Evolutionary conservation across 148 eudicot genomes (phyloP), one percentile per base, ranked within the genome.

Genomic region (Bassia scoparia): DNA sequence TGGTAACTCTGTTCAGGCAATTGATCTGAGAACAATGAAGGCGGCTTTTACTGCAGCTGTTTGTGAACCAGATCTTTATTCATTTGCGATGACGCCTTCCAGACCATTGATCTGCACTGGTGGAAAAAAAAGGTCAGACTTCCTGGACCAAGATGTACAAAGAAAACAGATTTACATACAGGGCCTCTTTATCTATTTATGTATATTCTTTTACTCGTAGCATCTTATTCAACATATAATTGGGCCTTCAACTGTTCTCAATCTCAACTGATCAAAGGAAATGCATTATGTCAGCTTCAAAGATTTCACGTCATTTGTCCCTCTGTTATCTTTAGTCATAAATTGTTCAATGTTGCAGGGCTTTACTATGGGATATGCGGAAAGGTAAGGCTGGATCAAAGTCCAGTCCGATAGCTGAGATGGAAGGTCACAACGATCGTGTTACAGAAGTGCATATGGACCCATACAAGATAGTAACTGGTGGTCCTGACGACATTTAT

Each of bases 21-120:
- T 90, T 74, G 97, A 90, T 84, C 72, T 90, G 63, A 89, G 97
- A 77, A 87, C 87, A 46, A 87, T 89, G 95, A 79, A 74, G 74
- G 77, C 70, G 76, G 94, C 80, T 68, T 82, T 78, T 70, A 81
- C 75, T 44, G 74, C 83, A 53, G 75, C 84, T 24, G 69, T 50
- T 70, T 74, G 69, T 61, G 77, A 77, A 58, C 66, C 80, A 79
- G 72, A 74, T 49, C 33, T 91, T 73, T 77, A 79, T 61, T 86
- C 91, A 16, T 82, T 91, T 69, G 86, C 87, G 43, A n/a, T 83
- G 66, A 52, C 86, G 77, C 93, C 94, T 16, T 87, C 90, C 56
- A 86, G 88, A 83, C 89, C 77, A 66, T 64, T 89, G 21, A 82
- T 89, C 72, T 89, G 97, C 83, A 79, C 89, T 0, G 93, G 97